These are phyloP conservation scores for Talaromyces adpressus DNA, from an alignment of 495 filamentous ascomycete species.

Conservation along the genomic window DNA sequence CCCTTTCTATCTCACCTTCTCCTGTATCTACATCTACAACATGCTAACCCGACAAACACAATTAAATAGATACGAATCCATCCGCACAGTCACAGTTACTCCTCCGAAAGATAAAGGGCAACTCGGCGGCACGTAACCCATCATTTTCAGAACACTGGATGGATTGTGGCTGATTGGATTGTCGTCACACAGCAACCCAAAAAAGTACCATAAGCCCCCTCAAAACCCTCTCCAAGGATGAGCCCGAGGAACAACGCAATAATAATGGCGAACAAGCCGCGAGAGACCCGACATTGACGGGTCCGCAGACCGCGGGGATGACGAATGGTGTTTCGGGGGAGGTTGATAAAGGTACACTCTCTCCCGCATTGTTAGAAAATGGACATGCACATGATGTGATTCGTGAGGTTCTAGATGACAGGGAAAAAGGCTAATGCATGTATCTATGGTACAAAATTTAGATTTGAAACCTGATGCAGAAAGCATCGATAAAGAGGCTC, in stretches of 20 bases:
- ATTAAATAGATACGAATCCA: slow-evolving; percentile 52
- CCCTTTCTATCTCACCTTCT: not conserved
- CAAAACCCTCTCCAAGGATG: slow-evolving; percentile 9
- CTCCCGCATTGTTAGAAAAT: not conserved
- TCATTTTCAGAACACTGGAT: not conserved
- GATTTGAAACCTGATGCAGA: slow-evolving; percentile 26
- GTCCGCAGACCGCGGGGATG: slow-evolving; percentile 16
- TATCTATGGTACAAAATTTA: slow-evolving; percentile 38
- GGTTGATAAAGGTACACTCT: slow-evolving; percentile 28
- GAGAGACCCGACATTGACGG: slow-evolving; percentile 1
- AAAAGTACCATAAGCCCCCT: slow-evolving; percentile 23
- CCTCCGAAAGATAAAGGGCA: slow-evolving; percentile 53
- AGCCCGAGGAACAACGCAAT: not conserved
- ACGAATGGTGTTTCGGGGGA: slow-evolving; percentile 14
- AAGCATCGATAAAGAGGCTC: slow-evolving; percentile 23
- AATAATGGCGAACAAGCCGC: not conserved
- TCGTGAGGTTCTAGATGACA: not conserved
- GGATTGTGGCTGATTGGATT: not conserved
- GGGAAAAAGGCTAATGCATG: slow-evolving; percentile 3
- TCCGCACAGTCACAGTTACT: slow-evolving; percentile 36
- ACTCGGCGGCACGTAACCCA: slow-evolving; percentile 39
- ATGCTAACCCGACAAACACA: slow-evolving; percentile 1
- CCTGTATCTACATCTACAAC: not conserved
- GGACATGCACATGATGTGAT: not conserved
- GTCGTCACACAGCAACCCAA: not conserved